Base-by-base conservation (phyloP, 2,329 filamentous ascomycete species). In the Claviceps sp. region DNA sequence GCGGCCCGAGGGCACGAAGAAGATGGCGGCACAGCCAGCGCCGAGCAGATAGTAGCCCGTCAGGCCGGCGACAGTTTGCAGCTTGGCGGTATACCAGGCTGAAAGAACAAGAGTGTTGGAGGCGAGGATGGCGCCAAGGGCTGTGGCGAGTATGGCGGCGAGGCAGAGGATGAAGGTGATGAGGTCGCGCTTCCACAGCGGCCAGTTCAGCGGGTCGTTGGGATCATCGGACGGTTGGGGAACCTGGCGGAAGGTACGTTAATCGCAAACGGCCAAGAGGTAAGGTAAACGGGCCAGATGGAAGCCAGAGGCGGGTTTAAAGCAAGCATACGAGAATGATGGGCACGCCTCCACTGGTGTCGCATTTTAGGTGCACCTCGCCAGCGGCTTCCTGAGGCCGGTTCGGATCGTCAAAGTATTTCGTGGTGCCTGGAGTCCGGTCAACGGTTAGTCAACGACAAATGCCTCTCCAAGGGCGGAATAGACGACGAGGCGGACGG, bases 221-320 rank as follows among this genome's bases (percentile, higher is more conserved):
- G 87, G 88, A 65, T 95, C 88, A 66, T 95, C 85, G 56, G 84
- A 90, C 2, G 91, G 91, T 63, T 96, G 91, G 5, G 91, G 91
- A 5, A 75, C 70, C 72, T 75, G 45, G 22, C 4, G 43, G 20
- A 45, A 5, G 13, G 16, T 9, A 30, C 9, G 9, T 34, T 34
- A 34, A 34, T 34, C 30, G 9, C 30, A 11, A 11, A 34, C 30
- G 8, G 30, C 30, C 9, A 34, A 34, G 30, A 34, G 30, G 30
- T 11, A 34, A 34, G 30, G 30, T 11, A 34, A 34, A 34, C 4
- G 30, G 30, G 30, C 30, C 30, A 34, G 30, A 11, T 34, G 30
- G 30, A 34, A 34, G 26, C 30, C 30, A 34, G 9, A 34, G 9
- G 30, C 9, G 9, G 8, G 9, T 34, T 34, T 4, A 11, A 11